Base-by-base conservation (phyloP, 140 eudicot species). In the Anethum foeniculum region DNA sequence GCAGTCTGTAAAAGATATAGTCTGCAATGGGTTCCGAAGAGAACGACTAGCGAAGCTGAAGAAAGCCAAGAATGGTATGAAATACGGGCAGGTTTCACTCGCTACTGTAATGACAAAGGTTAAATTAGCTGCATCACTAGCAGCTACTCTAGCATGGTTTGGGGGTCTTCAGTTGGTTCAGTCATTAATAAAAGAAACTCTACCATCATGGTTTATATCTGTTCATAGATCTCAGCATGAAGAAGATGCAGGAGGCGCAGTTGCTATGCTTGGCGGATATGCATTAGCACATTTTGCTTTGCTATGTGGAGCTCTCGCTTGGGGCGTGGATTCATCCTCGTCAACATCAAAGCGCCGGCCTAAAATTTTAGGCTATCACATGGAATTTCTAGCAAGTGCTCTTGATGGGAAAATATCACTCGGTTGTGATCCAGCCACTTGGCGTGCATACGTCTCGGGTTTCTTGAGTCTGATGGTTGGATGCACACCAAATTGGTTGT, bases 171-270 rank as follows among this genome's bases (percentile, higher is more conserved):
- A 89, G 11, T 62, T 93, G n/a, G 88, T 93, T 54, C 96, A 90
- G 85, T 90, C 98, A 3, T 56, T 93, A 38, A 88, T 91, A 58
- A 88, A 90, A 74, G 97, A 93, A 85, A 93, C 96, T 39, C 89
- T 93, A 19, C 98, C 98, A 7, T 91, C 98, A 6, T 93, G 98
- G 98, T 93, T 93, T 49, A 87, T 93, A 82, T 91, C 93, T 6
- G 85, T 79, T 71, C 93, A 88, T 56, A 75, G 80, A 60, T 72
- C 86, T 18, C 85, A 79, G 28, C 86, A 83, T 46, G 87, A 83
- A 71, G 87, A 80, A 14, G 86, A 36, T 41, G n/a, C 77, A 4
- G 71, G 83, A 32, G 89, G 89, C 3, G 80, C 87, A 18, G 87
- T 91, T 28, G 89, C 93, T 9, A 88, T 86, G 90, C 90, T 93